These are phyloP conservation scores for Aureobasidium sp. DNA, from an alignment of 2,329 filamentous ascomycete genomes.

Conservation along the genomic window DNA sequence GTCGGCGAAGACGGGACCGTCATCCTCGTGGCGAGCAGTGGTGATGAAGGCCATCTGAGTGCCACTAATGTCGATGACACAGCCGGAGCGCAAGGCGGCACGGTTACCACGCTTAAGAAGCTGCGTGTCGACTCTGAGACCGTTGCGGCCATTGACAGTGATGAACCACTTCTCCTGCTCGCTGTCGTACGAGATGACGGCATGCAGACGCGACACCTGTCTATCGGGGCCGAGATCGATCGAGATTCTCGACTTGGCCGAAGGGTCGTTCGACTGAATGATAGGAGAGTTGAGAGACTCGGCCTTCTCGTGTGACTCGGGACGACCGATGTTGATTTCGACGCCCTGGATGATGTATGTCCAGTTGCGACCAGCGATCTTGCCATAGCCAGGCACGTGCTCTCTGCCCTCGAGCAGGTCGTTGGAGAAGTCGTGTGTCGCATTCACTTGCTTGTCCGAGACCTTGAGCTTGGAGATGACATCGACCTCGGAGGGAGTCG, in stretches of 20 bases:
- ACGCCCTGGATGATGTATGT: constrained; percentile 75
- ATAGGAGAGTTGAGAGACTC: constrained; percentile 20
- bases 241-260: constrained; percentile 52
- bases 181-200: constrained; percentile 42
- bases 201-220: constrained; percentile 44
- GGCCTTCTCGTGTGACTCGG: constrained; percentile 32
- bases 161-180: constrained; percentile 65
- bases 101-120: constrained; percentile 61
- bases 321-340: constrained; percentile 68
- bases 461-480: constrained; percentile 37
- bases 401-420: constrained; percentile 41
- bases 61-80: constrained; percentile 84
- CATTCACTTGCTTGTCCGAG: constrained; percentile 47
- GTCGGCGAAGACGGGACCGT: constrained; percentile 54
- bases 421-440: constrained; percentile 50
- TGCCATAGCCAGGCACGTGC: constrained; percentile 61
- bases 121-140: constrained; percentile 72
- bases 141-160: constrained; percentile 83
- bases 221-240: constrained; percentile 66
- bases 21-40: constrained; percentile 67
- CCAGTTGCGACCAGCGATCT: constrained; percentile 76
- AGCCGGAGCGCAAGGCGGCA: constrained; percentile 68
- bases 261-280: constrained; percentile 22
- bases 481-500: constrained; percentile 36
- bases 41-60: constrained; percentile 99